Percentiles rank a stretch among this genome's conserved stretches.
Conservation (phyloP, 148 eudicot genomes). For the Amaranthus hypochondriacus region DNA sequence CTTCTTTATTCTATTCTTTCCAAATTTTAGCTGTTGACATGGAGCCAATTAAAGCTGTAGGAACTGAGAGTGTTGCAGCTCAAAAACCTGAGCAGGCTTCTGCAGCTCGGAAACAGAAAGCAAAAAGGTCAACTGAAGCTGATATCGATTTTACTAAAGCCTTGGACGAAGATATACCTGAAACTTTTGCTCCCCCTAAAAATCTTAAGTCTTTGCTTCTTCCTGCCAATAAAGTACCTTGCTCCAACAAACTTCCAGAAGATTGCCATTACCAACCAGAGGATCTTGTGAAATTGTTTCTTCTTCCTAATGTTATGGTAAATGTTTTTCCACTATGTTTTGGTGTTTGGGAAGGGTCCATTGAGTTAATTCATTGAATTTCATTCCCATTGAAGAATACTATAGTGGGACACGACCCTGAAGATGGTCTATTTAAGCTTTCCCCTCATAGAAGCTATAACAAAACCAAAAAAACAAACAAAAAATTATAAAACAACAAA, state of each 20-base stretch:
- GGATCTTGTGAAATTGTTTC: conserved; percentile 90
- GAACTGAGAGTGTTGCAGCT: conserved; percentile 29
- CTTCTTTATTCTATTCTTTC: background rate
- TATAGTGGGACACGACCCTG: too few species aligned
- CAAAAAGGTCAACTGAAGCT: conserved; percentile 49
- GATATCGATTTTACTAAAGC: conserved; percentile 68
- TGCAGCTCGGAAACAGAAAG: conserved; percentile 47
- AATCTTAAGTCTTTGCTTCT: conserved; percentile 76
- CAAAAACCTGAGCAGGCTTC: conserved; percentile 42
- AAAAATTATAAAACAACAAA: too few species aligned
- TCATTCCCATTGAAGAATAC: too few species aligned
- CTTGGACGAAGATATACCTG: conserved; percentile 44
- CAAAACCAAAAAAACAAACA: too few species aligned
- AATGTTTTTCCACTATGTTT: background rate
- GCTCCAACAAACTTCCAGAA: conserved; percentile 81
- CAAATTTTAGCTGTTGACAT: conserved; percentile 10
- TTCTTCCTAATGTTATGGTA: conserved; percentile 83
- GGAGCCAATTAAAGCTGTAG: conserved; percentile 23
- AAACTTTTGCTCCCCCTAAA: conserved; percentile 79
- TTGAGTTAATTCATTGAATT: background rate
- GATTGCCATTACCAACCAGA: conserved; percentile 98
- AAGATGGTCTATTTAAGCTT: too few species aligned
- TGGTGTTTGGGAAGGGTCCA: background rate
- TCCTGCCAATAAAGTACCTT: conserved; percentile 62
- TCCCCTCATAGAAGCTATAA: too few species aligned